A percentile compares a stretch with the other conserved stretches of the same genome.
Evolutionary conservation across 768 basidiomycete species (phyloP).

Genomic region (Serendipita indica): DNA sequence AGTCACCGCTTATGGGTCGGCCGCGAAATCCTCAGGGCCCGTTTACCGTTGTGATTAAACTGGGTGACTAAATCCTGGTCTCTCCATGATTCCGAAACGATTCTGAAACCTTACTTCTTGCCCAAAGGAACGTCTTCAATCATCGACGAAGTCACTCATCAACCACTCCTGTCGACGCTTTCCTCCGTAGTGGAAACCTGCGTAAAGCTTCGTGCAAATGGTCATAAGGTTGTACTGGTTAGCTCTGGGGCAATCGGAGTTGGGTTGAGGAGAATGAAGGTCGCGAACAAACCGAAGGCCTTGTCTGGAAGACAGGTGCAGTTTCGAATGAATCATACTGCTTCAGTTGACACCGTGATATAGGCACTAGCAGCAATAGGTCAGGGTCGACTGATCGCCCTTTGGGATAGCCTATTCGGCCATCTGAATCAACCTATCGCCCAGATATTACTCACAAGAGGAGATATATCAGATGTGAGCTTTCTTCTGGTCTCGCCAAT

Average conservation of each 20-base stretch:
- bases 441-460: slow-evolving; percentile 84
- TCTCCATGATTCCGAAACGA: slow-evolving; percentile 10
- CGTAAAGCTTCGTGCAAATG: slow-evolving; percentile 53
- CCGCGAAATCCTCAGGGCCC: background rate
- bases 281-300: slow-evolving; percentile 64
- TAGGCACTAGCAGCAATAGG: slow-evolving; percentile 95
- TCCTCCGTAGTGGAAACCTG: slow-evolving; percentile 90
- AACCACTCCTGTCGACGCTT: slow-evolving; percentile 79
- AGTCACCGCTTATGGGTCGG: slow-evolving; percentile 7
- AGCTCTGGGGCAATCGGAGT: slow-evolving; percentile 97
- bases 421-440: slow-evolving; percentile 92
- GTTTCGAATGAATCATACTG: background rate
- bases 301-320: slow-evolving; percentile 79
- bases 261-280: slow-evolving; percentile 80
- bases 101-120: background rate
- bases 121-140: slow-evolving; percentile 82
- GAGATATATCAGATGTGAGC: slow-evolving; percentile 89
- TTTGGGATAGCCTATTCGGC: slow-evolving; percentile 94
- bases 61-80: slow-evolving; percentile 35
- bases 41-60: slow-evolving; percentile 69
- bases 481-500: slow-evolving; percentile 12
- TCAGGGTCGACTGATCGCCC: slow-evolving; percentile 85
- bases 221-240: slow-evolving; percentile 90
- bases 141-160: slow-evolving; percentile 84
- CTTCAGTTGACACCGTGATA: slow-evolving; percentile 4